A percentile compares a stretch with the other conserved stretches of the same genome.
phyloP scores from a whole-genome alignment of 2,329 filamentous ascomycete species.

The Penicillium sp. region DNA sequence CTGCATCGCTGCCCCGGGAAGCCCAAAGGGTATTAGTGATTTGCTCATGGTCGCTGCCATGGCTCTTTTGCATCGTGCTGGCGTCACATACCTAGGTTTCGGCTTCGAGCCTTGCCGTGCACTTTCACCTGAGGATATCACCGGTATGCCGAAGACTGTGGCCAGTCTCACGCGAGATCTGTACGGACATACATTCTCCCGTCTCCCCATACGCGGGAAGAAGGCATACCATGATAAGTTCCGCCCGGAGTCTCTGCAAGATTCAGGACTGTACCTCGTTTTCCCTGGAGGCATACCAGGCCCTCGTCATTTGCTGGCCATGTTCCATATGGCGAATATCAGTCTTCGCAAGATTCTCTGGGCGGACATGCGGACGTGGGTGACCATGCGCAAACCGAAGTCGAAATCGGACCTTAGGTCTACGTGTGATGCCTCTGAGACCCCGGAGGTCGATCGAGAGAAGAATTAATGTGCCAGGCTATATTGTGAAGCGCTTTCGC shows the following conservation, averaged over 20 bases:
- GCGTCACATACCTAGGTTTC: conserved; percentile 37
- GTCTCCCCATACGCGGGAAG: conserved; percentile 38
- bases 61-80: conserved; percentile 35
- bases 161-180: conserved; percentile 29
- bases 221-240: conserved; percentile 44
- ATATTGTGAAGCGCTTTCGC: not conserved
- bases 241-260: conserved; percentile 32
- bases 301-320: conserved; percentile 31
- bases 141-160: conserved; percentile 29
- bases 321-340: conserved; percentile 42
- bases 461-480: not conserved
- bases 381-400: conserved; percentile 4
- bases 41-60: conserved; percentile 39
- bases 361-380: conserved; percentile 12
- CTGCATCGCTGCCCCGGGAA: conserved; percentile 34
- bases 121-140: conserved; percentile 28
- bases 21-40: conserved; percentile 40
- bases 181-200: conserved; percentile 33
- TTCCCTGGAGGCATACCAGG: conserved; percentile 36
- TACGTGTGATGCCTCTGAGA: not conserved
- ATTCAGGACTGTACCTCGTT: conserved; percentile 35
- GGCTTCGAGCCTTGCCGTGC: conserved; percentile 39
- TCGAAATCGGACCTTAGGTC: not conserved
- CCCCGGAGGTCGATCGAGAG: not conserved
- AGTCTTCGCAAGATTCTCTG: conserved; percentile 29